phyloP scores from a whole-genome alignment of 2,329 filamentous ascomycete genomes.

The Pseudogymnoascus sp. region DNA sequence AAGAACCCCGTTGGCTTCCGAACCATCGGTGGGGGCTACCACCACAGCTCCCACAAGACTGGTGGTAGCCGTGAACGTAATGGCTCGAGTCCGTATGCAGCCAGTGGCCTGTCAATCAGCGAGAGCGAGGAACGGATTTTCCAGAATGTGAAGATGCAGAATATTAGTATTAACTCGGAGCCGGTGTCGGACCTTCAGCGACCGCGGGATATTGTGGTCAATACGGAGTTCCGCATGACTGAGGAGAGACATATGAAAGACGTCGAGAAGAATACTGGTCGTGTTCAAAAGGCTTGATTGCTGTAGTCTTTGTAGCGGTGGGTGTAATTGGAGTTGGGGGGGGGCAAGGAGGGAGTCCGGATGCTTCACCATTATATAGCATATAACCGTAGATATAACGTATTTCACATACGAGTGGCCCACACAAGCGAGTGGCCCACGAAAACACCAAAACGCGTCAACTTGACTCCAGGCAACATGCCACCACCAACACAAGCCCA shows the following conservation, averaged over 20 bases:
- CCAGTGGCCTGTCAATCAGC: conserved; percentile 31
- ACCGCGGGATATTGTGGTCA: conserved; percentile 33
- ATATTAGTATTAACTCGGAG: conserved; percentile 24
- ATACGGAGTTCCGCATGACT: conserved; percentile 10
- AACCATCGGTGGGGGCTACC: conserved; percentile 33
- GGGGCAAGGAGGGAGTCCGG: neutral
- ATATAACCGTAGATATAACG: neutral
- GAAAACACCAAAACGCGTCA: too few relatives aligned
- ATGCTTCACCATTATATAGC: neutral
- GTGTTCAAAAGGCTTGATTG: conserved; percentile 13
- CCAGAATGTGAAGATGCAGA: conserved; percentile 35
- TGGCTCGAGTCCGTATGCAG: conserved; percentile 31
- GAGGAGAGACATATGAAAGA: conserved; percentile 11
- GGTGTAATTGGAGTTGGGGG: neutral
- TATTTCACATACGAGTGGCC: too few relatives aligned
- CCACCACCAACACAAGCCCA: too few relatives aligned
- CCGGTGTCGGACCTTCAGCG: conserved; percentile 14
- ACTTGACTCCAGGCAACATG: too few relatives aligned
- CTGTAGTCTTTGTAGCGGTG: neutral
- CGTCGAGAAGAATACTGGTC: conserved; percentile 5
- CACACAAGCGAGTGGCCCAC: too few relatives aligned
- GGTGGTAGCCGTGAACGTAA: conserved; percentile 27
- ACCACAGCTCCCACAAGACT: conserved; percentile 23
- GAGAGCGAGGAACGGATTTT: conserved; percentile 39
- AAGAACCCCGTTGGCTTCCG: conserved; percentile 33